phyloP scores from a whole-genome alignment of 2,329 filamentous ascomycete genomes.

The Penicillium glabrum region DNA sequence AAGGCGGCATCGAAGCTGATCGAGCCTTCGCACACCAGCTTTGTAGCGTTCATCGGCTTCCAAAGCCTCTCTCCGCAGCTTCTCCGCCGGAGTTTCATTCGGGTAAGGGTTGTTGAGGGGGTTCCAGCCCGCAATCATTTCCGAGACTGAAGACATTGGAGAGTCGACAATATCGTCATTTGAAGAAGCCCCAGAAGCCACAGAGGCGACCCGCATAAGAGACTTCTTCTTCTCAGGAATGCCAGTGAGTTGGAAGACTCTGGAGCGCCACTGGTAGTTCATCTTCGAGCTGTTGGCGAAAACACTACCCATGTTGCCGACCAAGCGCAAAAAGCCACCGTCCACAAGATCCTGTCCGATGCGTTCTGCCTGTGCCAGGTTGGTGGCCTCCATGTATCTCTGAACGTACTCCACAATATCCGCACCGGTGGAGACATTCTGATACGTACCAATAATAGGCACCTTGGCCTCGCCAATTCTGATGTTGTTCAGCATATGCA shows the following conservation, averaged over 20 bases:
- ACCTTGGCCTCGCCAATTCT: slow-evolving; percentile 90
- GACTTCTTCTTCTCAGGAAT: slow-evolving; percentile 82
- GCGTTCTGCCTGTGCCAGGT: slow-evolving; percentile 84
- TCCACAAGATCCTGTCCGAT: slow-evolving; percentile 91
- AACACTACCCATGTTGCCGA: slow-evolving; percentile 91
- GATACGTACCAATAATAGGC: slow-evolving; percentile 89
- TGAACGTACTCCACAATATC: slow-evolving; percentile 97
- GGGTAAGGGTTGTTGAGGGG: slow-evolving; percentile 84
- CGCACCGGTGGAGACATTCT: slow-evolving; percentile 85
- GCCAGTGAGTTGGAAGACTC: slow-evolving; percentile 83
- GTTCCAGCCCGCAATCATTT: slow-evolving; percentile 91
- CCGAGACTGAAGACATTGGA: slow-evolving; percentile 78
- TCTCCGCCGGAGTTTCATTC: slow-evolving; percentile 89
- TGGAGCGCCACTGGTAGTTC: slow-evolving; percentile 96
- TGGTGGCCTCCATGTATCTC: slow-evolving; percentile 78
- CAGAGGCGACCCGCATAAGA: slow-evolving; percentile 71
- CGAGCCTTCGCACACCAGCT: slow-evolving; percentile 76
- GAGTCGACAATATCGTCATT: slow-evolving; percentile 67
- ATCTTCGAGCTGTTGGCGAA: slow-evolving; percentile 98
- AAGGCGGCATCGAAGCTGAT: slow-evolving; percentile 87
- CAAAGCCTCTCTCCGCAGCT: slow-evolving; percentile 79
- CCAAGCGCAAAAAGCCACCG: slow-evolving; percentile 81
- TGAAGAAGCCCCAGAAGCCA: slow-evolving; percentile 63
- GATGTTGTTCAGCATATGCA: slow-evolving; percentile 82
- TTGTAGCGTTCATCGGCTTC: slow-evolving; percentile 97